Percentiles rank a stretch among this genome's conserved stretches.
These are phyloP conservation scores for Saccharomycopsis schoenii DNA, from an alignment of 805 yeast genomes.

Conservation along the genomic window DNA sequence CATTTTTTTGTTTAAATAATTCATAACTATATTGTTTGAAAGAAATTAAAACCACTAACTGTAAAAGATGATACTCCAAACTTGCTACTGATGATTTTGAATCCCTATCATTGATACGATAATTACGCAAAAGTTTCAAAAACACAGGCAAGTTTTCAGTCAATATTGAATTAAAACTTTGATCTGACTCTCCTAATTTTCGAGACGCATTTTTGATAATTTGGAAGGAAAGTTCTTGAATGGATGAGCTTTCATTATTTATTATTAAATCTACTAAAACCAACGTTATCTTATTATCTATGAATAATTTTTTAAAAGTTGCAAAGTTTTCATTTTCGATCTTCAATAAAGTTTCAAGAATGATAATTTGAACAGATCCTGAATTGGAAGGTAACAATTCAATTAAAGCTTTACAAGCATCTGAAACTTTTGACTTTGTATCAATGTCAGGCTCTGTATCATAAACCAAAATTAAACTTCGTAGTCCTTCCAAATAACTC, in stretches of 20 bases:
- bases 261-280: conserved; percentile 10
- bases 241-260: not conserved
- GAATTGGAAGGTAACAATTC: conserved; percentile 16
- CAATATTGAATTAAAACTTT: conserved; percentile 2
- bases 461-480: conserved; percentile 6
- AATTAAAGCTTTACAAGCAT: conserved; percentile 11
- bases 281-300: conserved; percentile 4
- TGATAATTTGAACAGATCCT: conserved; percentile 12
- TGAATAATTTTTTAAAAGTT: conserved; percentile 10
- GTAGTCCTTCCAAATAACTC: not conserved
- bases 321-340: conserved; percentile 5
- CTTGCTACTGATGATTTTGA: not conserved
- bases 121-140: not conserved
- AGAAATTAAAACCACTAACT: conserved; percentile 10
- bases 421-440: conserved; percentile 10
- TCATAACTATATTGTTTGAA: conserved; percentile 3
- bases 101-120: not conserved
- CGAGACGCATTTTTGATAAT: conserved; percentile 2
- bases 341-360: conserved; percentile 4
- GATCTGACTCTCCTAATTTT: conserved; percentile 6
- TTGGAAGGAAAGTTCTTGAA: conserved; percentile 6
- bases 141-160: not conserved
- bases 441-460: conserved; percentile 6
- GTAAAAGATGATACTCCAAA: conserved; percentile 9
- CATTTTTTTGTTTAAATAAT: conserved; percentile 8